Evolutionary conservation across 805 yeast species (phyloP).

Genomic region (Ogataea neopini): DNA sequence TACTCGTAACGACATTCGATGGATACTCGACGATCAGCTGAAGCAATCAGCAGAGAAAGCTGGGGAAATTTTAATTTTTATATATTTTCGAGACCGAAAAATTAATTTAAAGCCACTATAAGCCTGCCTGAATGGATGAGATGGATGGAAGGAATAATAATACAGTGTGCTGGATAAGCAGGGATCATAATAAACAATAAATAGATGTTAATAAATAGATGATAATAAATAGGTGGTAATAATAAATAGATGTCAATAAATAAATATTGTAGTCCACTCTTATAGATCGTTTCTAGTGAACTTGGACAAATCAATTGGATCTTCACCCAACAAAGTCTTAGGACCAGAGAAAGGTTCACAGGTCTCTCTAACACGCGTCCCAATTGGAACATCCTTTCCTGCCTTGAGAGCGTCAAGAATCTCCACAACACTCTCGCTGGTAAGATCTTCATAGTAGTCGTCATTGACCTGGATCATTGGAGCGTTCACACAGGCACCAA

Average conservation of each 20-base stretch:
- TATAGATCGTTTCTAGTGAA: conserved; percentile 73
- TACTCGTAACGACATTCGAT: neutral
- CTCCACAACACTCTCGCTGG: conserved; percentile 61
- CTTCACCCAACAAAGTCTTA: conserved; percentile 56
- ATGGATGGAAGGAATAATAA: no score
- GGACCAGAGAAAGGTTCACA: conserved; percentile 80
- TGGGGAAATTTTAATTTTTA: neutral
- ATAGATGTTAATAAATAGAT: neutral
- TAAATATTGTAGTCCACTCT: conserved; percentile 5
- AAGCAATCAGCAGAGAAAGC: neutral
- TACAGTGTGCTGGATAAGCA: no score
- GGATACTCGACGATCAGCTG: neutral
- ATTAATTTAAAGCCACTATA: conserved; percentile 1
- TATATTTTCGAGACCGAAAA: neutral
- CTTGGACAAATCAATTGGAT: conserved; percentile 68
- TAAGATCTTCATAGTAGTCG: conserved; percentile 80
- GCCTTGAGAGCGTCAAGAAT: conserved; percentile 62
- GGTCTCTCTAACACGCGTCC: conserved; percentile 63
- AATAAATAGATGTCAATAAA: conserved; percentile 8
- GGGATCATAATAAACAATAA: conserved; percentile 1
- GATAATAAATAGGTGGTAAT: neutral
- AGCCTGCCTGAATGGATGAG: neutral
- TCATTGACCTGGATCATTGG: conserved; percentile 88
- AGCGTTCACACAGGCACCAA: conserved; percentile 90
- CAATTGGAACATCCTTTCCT: conserved; percentile 63